Conservation (phyloP, 768 basidiomycete species). For the Vararia minispora region DNA sequence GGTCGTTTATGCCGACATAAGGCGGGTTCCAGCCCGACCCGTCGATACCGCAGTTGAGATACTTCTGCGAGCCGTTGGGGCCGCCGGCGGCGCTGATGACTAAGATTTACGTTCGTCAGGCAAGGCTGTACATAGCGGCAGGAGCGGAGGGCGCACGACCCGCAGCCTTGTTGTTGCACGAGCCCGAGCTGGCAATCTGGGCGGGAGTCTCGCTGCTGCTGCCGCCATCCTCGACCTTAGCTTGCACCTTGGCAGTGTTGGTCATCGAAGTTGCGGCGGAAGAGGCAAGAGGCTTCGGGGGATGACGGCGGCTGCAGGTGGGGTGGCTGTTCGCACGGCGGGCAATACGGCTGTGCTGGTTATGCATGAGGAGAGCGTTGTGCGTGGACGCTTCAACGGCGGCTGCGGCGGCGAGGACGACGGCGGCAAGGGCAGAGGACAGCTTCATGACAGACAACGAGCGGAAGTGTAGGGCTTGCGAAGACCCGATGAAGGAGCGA, state of each 20-base stretch:
- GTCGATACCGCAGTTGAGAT: constrained; percentile 70
- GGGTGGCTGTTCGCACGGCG: background rate
- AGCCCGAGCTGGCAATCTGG: background rate
- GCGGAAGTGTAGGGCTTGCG: too few species aligned
- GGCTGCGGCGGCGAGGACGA: constrained; percentile 2
- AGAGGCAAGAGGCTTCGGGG: background rate
- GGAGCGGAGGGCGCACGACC: constrained; percentile 26
- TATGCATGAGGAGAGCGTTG: background rate
- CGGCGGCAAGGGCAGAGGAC: background rate
- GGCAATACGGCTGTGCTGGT: background rate
- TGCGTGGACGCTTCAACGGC: constrained; percentile 1
- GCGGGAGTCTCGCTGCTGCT: background rate
- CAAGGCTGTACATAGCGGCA: constrained; percentile 26
- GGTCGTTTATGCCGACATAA: constrained; percentile 36
- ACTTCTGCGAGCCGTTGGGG: constrained; percentile 63
- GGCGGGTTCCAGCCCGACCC: constrained; percentile 65
- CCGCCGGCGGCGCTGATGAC: constrained; percentile 35
- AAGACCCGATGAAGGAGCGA: too few species aligned
- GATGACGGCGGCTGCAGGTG: background rate
- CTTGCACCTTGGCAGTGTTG: background rate
- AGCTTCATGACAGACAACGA: constrained; percentile 9
- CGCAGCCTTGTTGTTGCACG: background rate
- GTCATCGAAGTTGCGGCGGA: background rate
- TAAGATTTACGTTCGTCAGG: background rate
- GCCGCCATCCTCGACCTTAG: background rate